A percentile compares a stretch with the other conserved stretches of the same genome.
Conservation (phyloP, 225 moss, liverwort and hornwort species). For the Rhytidiadelphus loreus region DNA sequence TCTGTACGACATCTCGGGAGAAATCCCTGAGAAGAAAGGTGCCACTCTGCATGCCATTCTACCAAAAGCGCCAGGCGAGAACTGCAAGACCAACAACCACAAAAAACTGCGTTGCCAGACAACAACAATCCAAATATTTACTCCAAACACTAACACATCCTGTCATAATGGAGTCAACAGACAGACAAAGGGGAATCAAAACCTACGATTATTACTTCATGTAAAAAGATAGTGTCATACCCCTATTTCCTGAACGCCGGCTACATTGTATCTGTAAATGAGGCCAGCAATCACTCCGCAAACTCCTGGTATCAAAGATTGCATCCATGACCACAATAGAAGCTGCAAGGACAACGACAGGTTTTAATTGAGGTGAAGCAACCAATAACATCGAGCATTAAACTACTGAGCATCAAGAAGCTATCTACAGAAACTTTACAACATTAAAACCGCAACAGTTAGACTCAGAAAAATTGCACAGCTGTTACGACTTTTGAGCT, state of each 20-base stretch:
- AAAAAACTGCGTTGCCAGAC: not conserved
- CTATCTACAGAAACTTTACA: not conserved
- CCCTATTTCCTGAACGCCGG: slow-evolving; percentile 52
- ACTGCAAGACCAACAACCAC: not conserved
- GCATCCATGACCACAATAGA: slow-evolving; percentile 70
- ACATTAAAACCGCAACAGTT: not conserved
- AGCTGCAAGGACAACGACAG: slow-evolving; percentile 37
- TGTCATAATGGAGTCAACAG: not conserved
- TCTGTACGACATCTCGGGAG: slow-evolving; percentile 22
- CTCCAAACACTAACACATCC: not conserved
- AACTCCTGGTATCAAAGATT: slow-evolving; percentile 73
- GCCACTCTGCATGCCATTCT: slow-evolving; percentile 16
- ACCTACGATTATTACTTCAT: not conserved
- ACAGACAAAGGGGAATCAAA: not conserved
- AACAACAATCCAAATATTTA: not conserved
- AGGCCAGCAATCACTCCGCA: slow-evolving; percentile 75
- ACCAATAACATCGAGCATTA: not conserved
- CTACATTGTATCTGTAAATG: slow-evolving; percentile 65
- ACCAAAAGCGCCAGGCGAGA: slow-evolving; percentile 7
- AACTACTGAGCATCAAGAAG: not conserved
- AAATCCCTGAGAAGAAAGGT: slow-evolving; percentile 34
- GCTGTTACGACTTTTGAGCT: not conserved
- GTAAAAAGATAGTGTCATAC: slow-evolving; percentile 6
- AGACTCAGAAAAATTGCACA: not conserved
- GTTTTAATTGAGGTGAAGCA: not conserved